phyloP scores from a whole-genome alignment of 73 alveolate genomes.

The Durusdinium trenchii region DNA sequence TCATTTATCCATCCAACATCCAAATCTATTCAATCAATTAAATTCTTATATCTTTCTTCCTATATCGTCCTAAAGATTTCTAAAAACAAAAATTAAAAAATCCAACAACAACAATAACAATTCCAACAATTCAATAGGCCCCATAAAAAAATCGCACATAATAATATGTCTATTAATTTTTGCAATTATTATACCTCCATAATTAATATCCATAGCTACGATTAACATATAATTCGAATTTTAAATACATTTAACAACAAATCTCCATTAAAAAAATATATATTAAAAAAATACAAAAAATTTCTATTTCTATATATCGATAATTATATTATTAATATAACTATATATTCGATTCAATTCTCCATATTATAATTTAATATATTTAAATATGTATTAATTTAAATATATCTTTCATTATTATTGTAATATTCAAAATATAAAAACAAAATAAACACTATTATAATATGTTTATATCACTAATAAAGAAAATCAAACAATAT shows the following conservation, averaged over 20 bases:
- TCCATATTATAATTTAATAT: not conserved
- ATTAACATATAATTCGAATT: no score
- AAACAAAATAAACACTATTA: not conserved
- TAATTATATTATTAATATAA: not conserved
- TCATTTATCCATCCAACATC: no score
- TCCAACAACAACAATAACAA: no score
- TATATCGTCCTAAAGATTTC: no score
- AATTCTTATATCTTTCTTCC: no score
- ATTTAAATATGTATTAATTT: not conserved
- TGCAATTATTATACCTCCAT: no score
- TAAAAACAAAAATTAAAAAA: no score
- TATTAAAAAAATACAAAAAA: not conserved
- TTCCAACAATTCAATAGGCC: no score
- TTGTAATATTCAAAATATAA: not conserved
- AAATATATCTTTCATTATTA: not conserved
- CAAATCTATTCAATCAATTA: no score
- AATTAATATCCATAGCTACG: no score
- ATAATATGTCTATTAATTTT: no score
- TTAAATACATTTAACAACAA: not conserved
- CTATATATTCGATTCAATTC: not conserved
- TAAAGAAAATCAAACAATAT: not conserved
- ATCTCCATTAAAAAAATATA: not conserved
- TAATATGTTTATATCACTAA: not conserved
- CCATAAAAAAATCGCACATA: no score
- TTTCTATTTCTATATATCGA: not conserved